Evolutionary conservation across 2,329 filamentous ascomycete species (phyloP).

Genomic region (Macrophomina pseudophaseolina): DNA sequence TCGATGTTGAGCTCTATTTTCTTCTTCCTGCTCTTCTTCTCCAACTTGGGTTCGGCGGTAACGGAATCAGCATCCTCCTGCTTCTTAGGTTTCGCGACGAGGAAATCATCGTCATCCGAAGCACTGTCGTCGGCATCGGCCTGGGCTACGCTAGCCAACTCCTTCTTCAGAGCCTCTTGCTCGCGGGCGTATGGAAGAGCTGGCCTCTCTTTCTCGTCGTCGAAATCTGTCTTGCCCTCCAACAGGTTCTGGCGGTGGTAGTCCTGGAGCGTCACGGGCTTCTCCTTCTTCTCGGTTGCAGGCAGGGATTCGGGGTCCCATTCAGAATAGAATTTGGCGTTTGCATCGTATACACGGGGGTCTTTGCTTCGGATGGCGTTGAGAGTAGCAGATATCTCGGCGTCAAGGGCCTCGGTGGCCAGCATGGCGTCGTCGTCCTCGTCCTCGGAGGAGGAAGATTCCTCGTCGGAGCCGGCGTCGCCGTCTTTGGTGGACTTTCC

Average conservation of each 20-base stretch:
- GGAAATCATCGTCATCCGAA: constrained; percentile 69
- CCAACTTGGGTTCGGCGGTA: constrained; percentile 40
- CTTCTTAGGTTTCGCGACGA: constrained; percentile 68
- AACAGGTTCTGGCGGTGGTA: constrained; percentile 93
- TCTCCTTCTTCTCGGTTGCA: constrained; percentile 66
- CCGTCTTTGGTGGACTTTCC: constrained; percentile 50
- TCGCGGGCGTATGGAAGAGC: constrained; percentile 83
- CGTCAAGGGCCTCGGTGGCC: constrained; percentile 82
- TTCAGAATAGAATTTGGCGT: constrained; percentile 76
- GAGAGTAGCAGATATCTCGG: constrained; percentile 84
- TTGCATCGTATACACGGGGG: constrained; percentile 84
- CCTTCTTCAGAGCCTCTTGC: constrained; percentile 80
- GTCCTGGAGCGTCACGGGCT: constrained; percentile 83
- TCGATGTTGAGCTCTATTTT: constrained; percentile 64
- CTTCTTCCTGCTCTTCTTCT: constrained; percentile 25
- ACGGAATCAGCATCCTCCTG: not conserved
- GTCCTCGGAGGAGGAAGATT: constrained; percentile 61
- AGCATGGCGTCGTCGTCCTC: constrained; percentile 92
- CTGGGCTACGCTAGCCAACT: constrained; percentile 71
- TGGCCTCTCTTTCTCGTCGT: constrained; percentile 61
- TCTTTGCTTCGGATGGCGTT: constrained; percentile 89
- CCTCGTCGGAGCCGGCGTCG: constrained; percentile 66
- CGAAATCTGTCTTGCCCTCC: constrained; percentile 67
- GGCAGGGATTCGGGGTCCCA: constrained; percentile 59
- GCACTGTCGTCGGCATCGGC: constrained; percentile 49